Percentiles rank a stretch among this genome's conserved stretches.
These are phyloP conservation scores for Fusarium temperatum DNA, from an alignment of 2,329 filamentous ascomycete species.

Conservation along the genomic window DNA sequence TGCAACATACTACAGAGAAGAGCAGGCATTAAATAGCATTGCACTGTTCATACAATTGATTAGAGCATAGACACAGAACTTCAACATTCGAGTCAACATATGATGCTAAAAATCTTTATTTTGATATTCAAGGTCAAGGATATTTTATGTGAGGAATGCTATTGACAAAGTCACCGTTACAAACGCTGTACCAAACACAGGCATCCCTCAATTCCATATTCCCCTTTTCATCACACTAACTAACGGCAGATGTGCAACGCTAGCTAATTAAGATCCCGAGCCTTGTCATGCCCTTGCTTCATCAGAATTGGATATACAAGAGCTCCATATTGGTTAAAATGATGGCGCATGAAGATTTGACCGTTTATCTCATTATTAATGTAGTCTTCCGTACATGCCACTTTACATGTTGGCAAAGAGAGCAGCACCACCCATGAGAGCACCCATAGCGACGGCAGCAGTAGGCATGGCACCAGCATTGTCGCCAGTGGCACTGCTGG, in stretches of 20 bases:
- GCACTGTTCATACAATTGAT: neutral
- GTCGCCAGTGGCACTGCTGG: constrained; percentile 30
- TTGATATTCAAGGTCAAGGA: neutral
- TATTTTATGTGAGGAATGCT: neutral
- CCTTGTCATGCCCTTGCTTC: neutral
- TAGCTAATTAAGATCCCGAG: constrained; percentile 15
- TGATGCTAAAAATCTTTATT: neutral
- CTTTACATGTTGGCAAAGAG: constrained; percentile 56
- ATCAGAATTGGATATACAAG: neutral
- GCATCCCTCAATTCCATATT: neutral
- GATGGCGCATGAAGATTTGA: neutral
- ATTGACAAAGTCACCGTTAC: neutral
- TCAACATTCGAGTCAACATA: too few relatives aligned
- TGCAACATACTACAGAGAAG: neutral
- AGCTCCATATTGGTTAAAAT: neutral
- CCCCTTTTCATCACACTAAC: neutral
- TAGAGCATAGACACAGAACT: neutral
- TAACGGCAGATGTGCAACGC: constrained; percentile 8
- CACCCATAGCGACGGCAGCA: constrained; percentile 56
- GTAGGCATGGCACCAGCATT: constrained; percentile 50
- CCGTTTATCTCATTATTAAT: constrained; percentile 17
- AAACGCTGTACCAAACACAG: neutral
- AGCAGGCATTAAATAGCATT: neutral
- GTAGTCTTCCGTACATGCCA: neutral
- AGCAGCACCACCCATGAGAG: constrained; percentile 58